Evolutionary conservation across 2,329 filamentous ascomycete genomes (phyloP), one percentile per base, ranked within the genome.

Genomic region (Nemania bipapillata): DNA sequence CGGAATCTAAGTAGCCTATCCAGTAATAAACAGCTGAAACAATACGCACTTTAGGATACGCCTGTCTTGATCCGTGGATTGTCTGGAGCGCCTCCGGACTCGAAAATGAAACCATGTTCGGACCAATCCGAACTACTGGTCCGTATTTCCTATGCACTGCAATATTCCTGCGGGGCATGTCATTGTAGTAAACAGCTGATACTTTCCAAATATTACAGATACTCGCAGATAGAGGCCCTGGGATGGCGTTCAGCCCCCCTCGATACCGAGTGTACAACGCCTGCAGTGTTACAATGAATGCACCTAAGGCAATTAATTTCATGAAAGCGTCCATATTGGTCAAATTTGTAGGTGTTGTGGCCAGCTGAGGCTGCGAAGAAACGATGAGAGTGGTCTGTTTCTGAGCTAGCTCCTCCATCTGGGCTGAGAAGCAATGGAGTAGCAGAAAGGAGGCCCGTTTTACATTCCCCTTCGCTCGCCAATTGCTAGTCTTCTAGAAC

Each of bases 41-140:
- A 26, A 26, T 12, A 22, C 58, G 57, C 17, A 66, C 63, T 30
- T 64, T 66, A 17, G 57, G 12, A 54, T 66, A 63, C 17, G 66
- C 55, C 45, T 66, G 32, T 59, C 63, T 59, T 2, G 59, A 57
- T 24, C 40, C 50, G 20, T 62, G 22, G 7, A 65, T 66, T 28
- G 45, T 47, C 20, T 63, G 64, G 17, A 68, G 47, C 2, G 49
- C 59, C 28, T 63, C 58, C n/a, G 63, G 58, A 32, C 35, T 63
- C 3, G 63, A 49, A 24, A 69, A 63, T 22, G 68, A 70, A 3
- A 68, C 53, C 20, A 55, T 55, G 20, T 56, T 55, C 30, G 61
- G 66, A 12, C 66, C 66, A 42, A 70, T 70, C 2, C 68, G 40
- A 15, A 70, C 68, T 11, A 66, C 61, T 30, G 56, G 57, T 7